A percentile compares a stretch with the other conserved stretches of the same genome.
phyloP scores from a whole-genome alignment of 2,329 filamentous ascomycete species.

The Venturia carpophila region DNA sequence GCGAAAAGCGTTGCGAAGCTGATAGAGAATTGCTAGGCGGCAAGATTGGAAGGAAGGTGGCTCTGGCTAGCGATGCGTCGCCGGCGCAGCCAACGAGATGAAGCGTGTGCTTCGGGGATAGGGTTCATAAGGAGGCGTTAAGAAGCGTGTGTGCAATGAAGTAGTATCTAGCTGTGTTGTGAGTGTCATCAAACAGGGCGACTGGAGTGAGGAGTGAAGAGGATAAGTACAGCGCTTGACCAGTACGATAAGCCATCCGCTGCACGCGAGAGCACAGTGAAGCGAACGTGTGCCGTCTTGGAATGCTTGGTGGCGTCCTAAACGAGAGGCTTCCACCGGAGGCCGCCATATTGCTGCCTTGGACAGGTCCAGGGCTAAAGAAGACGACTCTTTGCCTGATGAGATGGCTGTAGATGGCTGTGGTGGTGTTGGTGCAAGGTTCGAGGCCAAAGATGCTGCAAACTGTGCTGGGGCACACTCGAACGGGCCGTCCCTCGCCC shows the following conservation, averaged over 20 bases:
- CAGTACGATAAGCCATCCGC: background rate
- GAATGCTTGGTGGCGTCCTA: background rate
- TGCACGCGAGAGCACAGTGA: background rate
- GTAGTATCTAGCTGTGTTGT: background rate
- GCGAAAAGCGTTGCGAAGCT: background rate
- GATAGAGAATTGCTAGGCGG: too few relatives aligned
- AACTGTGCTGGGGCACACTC: background rate
- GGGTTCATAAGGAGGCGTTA: background rate
- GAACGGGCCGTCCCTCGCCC: background rate
- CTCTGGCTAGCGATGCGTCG: background rate
- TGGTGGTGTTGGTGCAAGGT: background rate
- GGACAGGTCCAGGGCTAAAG: background rate
- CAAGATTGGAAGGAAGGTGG: background rate
- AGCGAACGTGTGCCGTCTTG: background rate
- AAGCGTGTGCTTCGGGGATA: background rate
- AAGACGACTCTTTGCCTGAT: background rate
- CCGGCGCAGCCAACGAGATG: background rate
- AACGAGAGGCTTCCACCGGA: constrained; percentile 3
- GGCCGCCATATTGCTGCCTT: constrained; percentile 2
- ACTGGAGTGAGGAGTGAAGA: background rate
- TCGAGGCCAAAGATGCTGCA: background rate
- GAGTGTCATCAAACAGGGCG: background rate
- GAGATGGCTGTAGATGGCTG: background rate
- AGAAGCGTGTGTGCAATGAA: background rate
- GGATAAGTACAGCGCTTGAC: background rate